Evolutionary conservation across 495 filamentous ascomycete genomes (phyloP).

Genomic region (Lepraria neglecta): DNA sequence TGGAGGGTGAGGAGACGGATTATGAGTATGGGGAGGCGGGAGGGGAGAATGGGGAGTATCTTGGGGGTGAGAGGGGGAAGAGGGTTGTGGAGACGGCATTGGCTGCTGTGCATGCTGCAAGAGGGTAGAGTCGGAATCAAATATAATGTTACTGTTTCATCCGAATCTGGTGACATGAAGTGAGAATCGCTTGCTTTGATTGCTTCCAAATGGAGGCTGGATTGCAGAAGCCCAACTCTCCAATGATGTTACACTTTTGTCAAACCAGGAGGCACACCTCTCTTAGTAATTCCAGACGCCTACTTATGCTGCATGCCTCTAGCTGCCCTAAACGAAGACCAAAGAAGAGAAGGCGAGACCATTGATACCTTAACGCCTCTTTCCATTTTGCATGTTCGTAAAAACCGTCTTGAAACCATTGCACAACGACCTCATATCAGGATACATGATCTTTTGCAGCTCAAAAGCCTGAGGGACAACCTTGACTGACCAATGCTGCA

Average conservation of each 20-base stretch:
- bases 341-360: not conserved
- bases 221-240: not conserved
- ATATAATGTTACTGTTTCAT: not conserved
- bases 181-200: not conserved
- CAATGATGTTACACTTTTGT: constrained; percentile 9
- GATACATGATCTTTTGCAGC: constrained; percentile 76
- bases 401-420: constrained; percentile 75
- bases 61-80: constrained; percentile 65
- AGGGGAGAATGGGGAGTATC: constrained; percentile 50
- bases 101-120: constrained; percentile 24
- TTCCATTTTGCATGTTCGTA: constrained; percentile 46
- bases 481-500: constrained; percentile 80
- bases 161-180: not conserved
- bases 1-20: constrained; percentile 60
- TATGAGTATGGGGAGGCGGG: constrained; percentile 37
- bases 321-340: not conserved
- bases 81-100: constrained; percentile 57
- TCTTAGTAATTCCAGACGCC: not conserved
- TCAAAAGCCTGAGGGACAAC: constrained; percentile 87
- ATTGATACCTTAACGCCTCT: constrained; percentile 30
- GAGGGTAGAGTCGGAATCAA: not conserved
- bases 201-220: not conserved
- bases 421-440: constrained; percentile 87
- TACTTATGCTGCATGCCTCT: not conserved
- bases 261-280: not conserved